Conservation (phyloP, 768 basidiomycete genomes). For the Coprinopsis strossmayeri region DNA sequence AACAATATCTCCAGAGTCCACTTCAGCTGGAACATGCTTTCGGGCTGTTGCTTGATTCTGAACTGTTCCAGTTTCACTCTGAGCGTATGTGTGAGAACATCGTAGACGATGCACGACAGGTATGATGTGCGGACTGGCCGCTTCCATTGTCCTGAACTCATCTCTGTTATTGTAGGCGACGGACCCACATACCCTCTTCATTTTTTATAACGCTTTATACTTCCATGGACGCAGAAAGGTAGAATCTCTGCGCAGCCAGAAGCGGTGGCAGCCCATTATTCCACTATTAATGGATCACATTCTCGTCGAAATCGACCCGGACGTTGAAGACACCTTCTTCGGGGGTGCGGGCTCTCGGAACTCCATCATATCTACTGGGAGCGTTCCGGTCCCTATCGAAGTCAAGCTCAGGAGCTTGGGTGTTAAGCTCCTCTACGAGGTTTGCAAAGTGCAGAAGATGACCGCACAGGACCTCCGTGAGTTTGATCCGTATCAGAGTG, state of each 20-base stretch:
- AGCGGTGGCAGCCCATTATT: conserved; percentile 77
- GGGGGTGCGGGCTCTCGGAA: conserved; percentile 33
- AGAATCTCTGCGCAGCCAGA: conserved; percentile 69
- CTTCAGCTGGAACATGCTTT: conserved; percentile 84
- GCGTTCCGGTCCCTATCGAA: conserved; percentile 70
- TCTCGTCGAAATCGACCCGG: conserved; percentile 73
- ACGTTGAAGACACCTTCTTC: conserved; percentile 56
- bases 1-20: conserved; percentile 80
- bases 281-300: conserved; percentile 84
- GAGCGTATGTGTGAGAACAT: conserved; percentile 86
- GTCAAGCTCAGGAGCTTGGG: conserved; percentile 70
- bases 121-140: conserved; percentile 23
- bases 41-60: conserved; percentile 68
- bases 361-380: conserved; percentile 20
- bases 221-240: conserved; percentile 64
- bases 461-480: conserved; percentile 71
- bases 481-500: conserved; percentile 21
- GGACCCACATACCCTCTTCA: conserved; percentile 77
- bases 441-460: conserved; percentile 86
- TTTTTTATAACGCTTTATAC: conserved; percentile 73
- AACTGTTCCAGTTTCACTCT: conserved; percentile 86
- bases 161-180: conserved; percentile 48
- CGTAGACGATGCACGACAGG: conserved; percentile 59
- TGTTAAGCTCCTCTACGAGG: conserved; percentile 80
- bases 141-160: conserved; percentile 7